Evolutionary conservation across 2,329 filamentous ascomycete species (phyloP), one percentile per base, ranked within the genome.

Genomic region (Pseudocercospora fuligena): DNA sequence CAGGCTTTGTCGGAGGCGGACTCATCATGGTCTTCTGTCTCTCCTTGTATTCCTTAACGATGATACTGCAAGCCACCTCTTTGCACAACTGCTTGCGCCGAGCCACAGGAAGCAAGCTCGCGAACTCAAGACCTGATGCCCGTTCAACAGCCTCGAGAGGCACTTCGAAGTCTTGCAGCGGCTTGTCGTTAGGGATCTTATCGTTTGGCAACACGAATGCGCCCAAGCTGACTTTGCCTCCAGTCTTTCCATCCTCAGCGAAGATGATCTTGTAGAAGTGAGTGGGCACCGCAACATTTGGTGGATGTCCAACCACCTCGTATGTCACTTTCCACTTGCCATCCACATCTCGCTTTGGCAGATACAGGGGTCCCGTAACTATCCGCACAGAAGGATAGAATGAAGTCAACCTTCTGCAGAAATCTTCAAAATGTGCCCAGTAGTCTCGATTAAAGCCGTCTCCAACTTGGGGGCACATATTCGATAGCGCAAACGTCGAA

Each of bases 221-320:
- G 54, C 92, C 95, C 40, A 99, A 83, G 33, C 93, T 93, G 36
- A 99, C 95, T 70, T 90, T 90, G 19, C 92, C 92, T 9, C 78
- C 80, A 2, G 79, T 74, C 66, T 77, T 80, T 3, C 91, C 92
- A 75, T 97, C 93, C 82, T 99, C 95, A 27, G 92, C 95, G 76
- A 95, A 97, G 73, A 99, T 95, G 76, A 99, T 93, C 84, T 99
- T 99, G 87, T 97, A 99, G 82, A 99, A 99, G 80, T 99, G 95
- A 23, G 95, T 99, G 2, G 95, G 95, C 61, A 99, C 95, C 27
- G 95, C 94, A 63, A 99, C 91, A 75, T 93, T 96, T 7, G 95
- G 94, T 71, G 95, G 95, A 77, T 86, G 91, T 46, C 95, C 95
- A 73, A 99, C 97, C 66, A 99, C 91, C 83, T 99, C 95, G 83